These are phyloP conservation scores for Penicillium sp. DNA, from an alignment of 2,329 filamentous ascomycete genomes.

Conservation along the genomic window DNA sequence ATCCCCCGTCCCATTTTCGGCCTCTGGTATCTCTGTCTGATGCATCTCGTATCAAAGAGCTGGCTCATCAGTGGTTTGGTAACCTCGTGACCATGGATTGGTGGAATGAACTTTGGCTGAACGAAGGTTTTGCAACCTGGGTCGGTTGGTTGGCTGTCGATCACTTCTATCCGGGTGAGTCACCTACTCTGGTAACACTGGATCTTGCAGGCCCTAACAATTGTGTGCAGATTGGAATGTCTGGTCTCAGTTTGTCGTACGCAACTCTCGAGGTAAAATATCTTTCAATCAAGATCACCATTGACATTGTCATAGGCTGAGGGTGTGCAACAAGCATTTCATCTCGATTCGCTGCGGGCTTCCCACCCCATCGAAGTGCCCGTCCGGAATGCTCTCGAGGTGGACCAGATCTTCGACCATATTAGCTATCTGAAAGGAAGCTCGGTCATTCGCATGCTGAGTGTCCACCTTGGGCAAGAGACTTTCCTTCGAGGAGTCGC, in stretches of 20 bases:
- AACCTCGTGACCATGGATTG: conserved; percentile 96
- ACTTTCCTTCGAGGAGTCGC: conserved; percentile 88
- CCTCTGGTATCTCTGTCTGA: background rate
- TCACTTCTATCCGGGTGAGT: conserved; percentile 73
- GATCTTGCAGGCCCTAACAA: conserved; percentile 20
- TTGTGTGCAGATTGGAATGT: conserved; percentile 76
- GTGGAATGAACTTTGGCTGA: conserved; percentile 92
- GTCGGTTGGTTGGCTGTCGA: conserved; percentile 93
- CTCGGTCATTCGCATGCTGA: conserved; percentile 94
- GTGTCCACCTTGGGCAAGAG: conserved; percentile 81
- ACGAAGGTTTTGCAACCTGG: conserved; percentile 97
- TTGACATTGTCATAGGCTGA: conserved; percentile 63
- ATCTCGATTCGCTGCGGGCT: conserved; percentile 82
- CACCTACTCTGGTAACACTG: background rate
- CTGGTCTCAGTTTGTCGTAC: conserved; percentile 91
- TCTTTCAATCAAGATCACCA: conserved; percentile 28
- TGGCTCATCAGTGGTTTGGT: conserved; percentile 95
- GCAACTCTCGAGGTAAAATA: conserved; percentile 56
- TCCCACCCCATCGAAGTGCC: conserved; percentile 96
- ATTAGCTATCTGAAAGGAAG: conserved; percentile 97
- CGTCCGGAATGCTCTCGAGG: conserved; percentile 87
- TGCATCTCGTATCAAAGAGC: conserved; percentile 51
- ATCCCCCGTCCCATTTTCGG: background rate
- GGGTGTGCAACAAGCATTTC: conserved; percentile 86
- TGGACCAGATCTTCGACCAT: conserved; percentile 96